Conservation (phyloP, 2,329 filamentous ascomycete genomes). For the Pseudocercospora pini-densiflorae region DNA sequence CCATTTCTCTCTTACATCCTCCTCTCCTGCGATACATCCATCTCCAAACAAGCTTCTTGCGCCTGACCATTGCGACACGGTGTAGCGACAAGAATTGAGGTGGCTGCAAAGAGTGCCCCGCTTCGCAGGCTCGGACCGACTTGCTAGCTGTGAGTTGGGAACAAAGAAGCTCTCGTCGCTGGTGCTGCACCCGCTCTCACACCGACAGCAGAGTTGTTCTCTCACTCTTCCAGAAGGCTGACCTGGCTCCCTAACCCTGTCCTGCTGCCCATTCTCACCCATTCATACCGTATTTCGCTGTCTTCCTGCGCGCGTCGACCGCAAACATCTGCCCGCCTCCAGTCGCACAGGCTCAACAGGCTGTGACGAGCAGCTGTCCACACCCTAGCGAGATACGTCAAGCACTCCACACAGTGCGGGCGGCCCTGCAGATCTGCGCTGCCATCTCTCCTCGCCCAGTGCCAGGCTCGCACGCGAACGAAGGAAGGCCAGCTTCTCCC, state of each 20-base stretch:
- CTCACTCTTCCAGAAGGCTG: conserved; percentile 14
- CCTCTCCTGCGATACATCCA: not conserved
- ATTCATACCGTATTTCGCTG: not conserved
- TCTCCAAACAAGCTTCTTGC: not conserved
- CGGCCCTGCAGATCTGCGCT: conserved; percentile 7
- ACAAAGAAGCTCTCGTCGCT: conserved; percentile 1
- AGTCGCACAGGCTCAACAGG: conserved; percentile 11
- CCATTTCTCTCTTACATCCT: not conserved
- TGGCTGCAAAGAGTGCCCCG: not conserved
- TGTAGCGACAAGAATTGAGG: conserved; percentile 2
- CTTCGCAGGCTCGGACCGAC: not conserved
- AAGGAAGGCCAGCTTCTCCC: not conserved
- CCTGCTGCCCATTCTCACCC: not conserved
- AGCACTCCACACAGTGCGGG: conserved; percentile 16
- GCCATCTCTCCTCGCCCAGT: not conserved
- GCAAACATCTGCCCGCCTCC: not conserved
- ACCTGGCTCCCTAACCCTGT: not conserved
- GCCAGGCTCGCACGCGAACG: not conserved
- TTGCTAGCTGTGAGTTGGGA: conserved; percentile 3
- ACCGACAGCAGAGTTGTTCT: conserved; percentile 9
- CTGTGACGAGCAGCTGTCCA: conserved; percentile 5
- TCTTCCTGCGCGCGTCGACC: not conserved
- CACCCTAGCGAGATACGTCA: conserved; percentile 13
- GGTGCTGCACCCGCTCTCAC: conserved; percentile 1
- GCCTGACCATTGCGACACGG: not conserved